A percentile compares a stretch with the other conserved stretches of the same genome.
Evolutionary conservation across 2,329 filamentous ascomycete genomes (phyloP).

Genomic region (Septoria petroselini): DNA sequence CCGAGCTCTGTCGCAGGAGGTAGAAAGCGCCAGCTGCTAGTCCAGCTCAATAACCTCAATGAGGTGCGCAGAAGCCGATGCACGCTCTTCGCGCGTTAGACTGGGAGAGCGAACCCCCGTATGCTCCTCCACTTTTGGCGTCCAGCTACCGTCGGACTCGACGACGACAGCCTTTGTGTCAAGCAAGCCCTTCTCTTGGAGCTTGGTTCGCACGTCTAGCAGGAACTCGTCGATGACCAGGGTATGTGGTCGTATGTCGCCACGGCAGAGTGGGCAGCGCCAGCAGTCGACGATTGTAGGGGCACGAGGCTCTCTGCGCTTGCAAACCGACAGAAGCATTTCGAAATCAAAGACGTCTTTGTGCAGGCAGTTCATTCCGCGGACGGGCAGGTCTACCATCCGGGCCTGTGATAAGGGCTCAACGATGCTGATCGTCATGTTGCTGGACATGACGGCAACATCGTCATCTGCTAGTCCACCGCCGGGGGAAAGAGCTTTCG

Average conservation of each 20-base stretch:
- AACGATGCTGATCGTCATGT: conserved; percentile 44
- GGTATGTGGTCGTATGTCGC: conserved; percentile 70
- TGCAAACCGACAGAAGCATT: conserved; percentile 70
- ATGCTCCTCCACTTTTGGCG: conserved; percentile 32
- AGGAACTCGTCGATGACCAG: conserved; percentile 75
- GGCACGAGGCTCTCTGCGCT: conserved; percentile 39
- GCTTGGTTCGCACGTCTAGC: conserved; percentile 54
- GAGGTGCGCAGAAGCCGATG: conserved; percentile 7
- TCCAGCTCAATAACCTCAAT: conserved; percentile 31
- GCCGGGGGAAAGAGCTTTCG: conserved; percentile 43
- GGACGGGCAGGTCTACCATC: conserved; percentile 68
- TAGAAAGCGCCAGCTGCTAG: conserved; percentile 18
- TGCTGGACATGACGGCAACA: conserved; percentile 42
- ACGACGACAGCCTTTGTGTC: conserved; percentile 62
- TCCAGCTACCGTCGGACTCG: conserved; percentile 64
- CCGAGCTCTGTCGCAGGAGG: no score
- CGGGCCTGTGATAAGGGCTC: conserved; percentile 47
- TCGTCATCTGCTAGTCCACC: conserved; percentile 56
- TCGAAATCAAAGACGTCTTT: conserved; percentile 87
- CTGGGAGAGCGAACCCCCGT: conserved; percentile 31
- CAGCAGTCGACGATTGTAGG: conserved; percentile 62
- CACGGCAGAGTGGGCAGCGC: conserved; percentile 80
- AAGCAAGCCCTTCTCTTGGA: conserved; percentile 37
- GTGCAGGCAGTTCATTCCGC: conserved; percentile 68
- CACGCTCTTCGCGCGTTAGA: conserved; percentile 29